Conservation (phyloP, 129 eudicot species). For the Apium graveolens region DNA sequence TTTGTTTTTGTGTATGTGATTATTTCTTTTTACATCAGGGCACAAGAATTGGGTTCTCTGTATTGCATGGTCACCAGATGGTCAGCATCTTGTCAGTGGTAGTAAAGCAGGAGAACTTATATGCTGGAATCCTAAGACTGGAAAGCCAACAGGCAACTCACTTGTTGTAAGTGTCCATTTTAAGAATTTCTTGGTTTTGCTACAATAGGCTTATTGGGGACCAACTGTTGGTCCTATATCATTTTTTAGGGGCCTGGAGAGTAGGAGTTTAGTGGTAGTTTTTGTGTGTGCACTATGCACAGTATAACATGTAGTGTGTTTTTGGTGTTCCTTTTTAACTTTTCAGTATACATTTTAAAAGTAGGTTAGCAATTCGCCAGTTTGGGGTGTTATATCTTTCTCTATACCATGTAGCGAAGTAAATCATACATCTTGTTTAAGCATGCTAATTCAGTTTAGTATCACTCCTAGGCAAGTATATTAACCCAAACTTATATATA, state of each 20-base stretch:
- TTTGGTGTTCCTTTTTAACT: neutral
- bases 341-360: neutral
- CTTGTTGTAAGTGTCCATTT: constrained; percentile 39
- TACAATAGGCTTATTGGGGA: neutral
- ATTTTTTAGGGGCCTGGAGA: neutral
- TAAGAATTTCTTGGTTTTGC: neutral
- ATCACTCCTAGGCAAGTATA: neutral
- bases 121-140: constrained; percentile 88
- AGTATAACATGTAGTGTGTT: neutral
- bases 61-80: constrained; percentile 98
- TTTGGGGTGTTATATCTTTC: neutral
- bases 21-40: constrained; percentile 31
- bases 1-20: neutral
- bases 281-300: neutral
- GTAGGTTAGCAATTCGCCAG: neutral
- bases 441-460: neutral
- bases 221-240: neutral
- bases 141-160: constrained; percentile 61
- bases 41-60: constrained; percentile 98
- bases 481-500: neutral
- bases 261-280: neutral
- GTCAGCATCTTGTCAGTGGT: constrained; percentile 89
- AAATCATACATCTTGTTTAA: neutral
- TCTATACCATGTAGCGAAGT: neutral
- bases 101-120: constrained; percentile 92